phyloP scores from a whole-genome alignment of 768 basidiomycete species.

The Boletellus sp. region DNA sequence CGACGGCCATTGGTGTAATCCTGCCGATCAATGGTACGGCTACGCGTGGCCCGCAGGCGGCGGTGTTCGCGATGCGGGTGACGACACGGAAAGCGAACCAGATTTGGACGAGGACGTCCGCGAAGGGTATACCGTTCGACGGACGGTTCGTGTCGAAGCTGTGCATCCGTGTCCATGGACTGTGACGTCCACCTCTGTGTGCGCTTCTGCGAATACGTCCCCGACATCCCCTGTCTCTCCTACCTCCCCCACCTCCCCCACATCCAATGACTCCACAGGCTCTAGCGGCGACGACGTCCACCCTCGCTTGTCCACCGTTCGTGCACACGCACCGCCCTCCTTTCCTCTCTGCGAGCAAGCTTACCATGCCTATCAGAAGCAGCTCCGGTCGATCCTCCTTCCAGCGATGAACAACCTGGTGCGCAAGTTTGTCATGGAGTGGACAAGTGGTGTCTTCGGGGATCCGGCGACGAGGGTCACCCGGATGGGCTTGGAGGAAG shows the following conservation, averaged over 20 bases:
- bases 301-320: slow-evolving; percentile 46
- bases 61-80: slow-evolving; percentile 27
- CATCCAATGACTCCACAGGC: slow-evolving; percentile 5
- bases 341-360: slow-evolving; percentile 62
- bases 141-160: slow-evolving; percentile 22
- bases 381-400: slow-evolving; percentile 55
- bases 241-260: slow-evolving; percentile 16
- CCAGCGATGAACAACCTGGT: slow-evolving; percentile 71
- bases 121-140: slow-evolving; percentile 16
- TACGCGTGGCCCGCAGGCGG: slow-evolving; percentile 38
- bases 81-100: slow-evolving; percentile 28
- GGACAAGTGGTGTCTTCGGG: slow-evolving; percentile 39
- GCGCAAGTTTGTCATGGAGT: slow-evolving; percentile 61
- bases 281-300: slow-evolving; percentile 35
- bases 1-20: slow-evolving; percentile 74
- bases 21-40: slow-evolving; percentile 65
- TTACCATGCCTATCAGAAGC: slow-evolving; percentile 53
- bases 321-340: slow-evolving; percentile 55
- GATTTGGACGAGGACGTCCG: slow-evolving; percentile 22
- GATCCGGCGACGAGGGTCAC: slow-evolving; percentile 57
- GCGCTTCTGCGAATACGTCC: slow-evolving; percentile 6
- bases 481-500: slow-evolving; percentile 59
- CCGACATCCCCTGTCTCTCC: slow-evolving; percentile 25
- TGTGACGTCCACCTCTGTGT: slow-evolving; percentile 14
- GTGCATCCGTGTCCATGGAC: slow-evolving; percentile 66